A percentile compares a stretch with the other conserved stretches of the same genome.
phyloP scores from a whole-genome alignment of 176 grass and related monocot species.

The Lolium multiflorum region DNA sequence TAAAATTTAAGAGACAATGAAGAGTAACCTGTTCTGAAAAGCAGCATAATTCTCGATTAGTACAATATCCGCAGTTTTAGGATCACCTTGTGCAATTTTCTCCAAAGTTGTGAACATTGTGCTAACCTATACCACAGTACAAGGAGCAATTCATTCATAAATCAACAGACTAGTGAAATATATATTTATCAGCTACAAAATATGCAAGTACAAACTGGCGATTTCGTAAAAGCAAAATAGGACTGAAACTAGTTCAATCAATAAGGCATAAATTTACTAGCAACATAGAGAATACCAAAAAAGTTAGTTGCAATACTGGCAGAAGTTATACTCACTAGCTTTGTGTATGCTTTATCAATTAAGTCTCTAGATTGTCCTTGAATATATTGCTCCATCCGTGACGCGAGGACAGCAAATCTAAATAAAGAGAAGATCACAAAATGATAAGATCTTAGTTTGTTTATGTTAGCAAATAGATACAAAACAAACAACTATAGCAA shows the following conservation, averaged over 20 bases:
- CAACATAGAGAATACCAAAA: slow-evolving; percentile 34
- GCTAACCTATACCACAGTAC: slow-evolving; percentile 66
- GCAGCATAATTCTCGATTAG: slow-evolving; percentile 96
- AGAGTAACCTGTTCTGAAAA: slow-evolving; percentile 90
- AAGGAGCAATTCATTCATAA: slow-evolving; percentile 34
- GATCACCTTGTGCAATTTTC: slow-evolving; percentile 91
- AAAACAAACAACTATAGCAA: neutral
- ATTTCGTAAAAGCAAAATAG: slow-evolving; percentile 34
- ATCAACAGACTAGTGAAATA: slow-evolving; percentile 6
- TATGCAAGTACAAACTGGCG: slow-evolving; percentile 19
- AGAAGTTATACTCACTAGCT: slow-evolving; percentile 71
- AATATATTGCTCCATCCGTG: slow-evolving; percentile 97
- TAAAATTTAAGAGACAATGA: slow-evolving; percentile 14
- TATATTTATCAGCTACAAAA: neutral
- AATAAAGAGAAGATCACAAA: slow-evolving; percentile 33
- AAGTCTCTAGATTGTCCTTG: slow-evolving; percentile 98
- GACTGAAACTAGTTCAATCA: slow-evolving; percentile 24
- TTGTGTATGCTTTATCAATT: slow-evolving; percentile 94
- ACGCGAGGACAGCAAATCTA: slow-evolving; percentile 92
- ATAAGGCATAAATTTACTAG: slow-evolving; percentile 12
- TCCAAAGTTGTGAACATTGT: slow-evolving; percentile 96
- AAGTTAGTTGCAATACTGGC: neutral
- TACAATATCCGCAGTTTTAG: slow-evolving; percentile 81
- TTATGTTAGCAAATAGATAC: slow-evolving; percentile 19
- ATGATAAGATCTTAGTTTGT: slow-evolving; percentile 28